Conservation (phyloP, 345 rosid species). For the Eucalyptus caleyi region DNA sequence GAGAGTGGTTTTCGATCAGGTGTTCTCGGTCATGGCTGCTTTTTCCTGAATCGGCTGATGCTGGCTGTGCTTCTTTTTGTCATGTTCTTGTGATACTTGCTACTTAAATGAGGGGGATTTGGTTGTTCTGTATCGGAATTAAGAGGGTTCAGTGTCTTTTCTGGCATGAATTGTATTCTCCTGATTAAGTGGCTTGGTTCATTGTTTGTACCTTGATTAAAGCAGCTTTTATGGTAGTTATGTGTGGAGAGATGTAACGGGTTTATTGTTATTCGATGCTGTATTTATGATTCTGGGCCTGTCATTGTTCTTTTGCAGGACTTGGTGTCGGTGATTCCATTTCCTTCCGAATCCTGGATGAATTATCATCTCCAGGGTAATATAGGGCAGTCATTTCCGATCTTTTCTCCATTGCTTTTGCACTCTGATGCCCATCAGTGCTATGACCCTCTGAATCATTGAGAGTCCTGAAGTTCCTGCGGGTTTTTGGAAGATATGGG, state of each 20-base stretch:
- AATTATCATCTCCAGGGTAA: background rate
- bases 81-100: background rate
- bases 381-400: background rate
- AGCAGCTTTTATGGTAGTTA: background rate
- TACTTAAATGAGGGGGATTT: background rate
- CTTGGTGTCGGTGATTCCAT: background rate
- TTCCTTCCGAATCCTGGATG: background rate
- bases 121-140: background rate
- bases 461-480: background rate
- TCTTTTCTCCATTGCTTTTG: background rate
- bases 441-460: background rate
- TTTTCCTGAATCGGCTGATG: background rate
- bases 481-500: slow-evolving; percentile 15
- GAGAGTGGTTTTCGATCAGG: background rate
- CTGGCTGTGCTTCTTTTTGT: background rate
- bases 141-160: background rate
- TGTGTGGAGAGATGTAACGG: background rate
- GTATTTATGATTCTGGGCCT: background rate
- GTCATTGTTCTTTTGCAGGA: background rate
- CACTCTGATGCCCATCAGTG: background rate
- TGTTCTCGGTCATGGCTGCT: background rate
- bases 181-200: background rate
- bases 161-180: background rate
- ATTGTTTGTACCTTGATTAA: background rate
- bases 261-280: background rate